phyloP scores from a whole-genome alignment of 1,284 basidiomycete genomes.

The Malassezia japonica region DNA sequence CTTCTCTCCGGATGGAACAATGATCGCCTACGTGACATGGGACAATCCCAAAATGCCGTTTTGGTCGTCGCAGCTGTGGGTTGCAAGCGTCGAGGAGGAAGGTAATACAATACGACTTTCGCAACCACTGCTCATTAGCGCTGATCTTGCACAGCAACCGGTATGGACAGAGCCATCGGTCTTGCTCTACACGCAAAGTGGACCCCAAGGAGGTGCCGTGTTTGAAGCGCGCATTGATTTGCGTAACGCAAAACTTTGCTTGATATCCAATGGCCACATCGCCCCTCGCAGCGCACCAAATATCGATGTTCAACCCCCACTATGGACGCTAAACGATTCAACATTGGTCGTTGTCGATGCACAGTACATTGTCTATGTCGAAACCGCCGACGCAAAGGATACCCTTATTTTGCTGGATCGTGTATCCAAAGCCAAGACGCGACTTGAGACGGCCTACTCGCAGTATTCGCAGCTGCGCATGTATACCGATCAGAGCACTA shows the following conservation, averaged over 20 bases:
- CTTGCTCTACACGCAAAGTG: slow-evolving; percentile 55
- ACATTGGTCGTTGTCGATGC: slow-evolving; percentile 5
- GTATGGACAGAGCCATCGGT: slow-evolving; percentile 55
- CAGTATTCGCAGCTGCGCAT: slow-evolving; percentile 8
- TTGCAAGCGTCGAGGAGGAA: slow-evolving; percentile 49
- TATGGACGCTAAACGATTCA: slow-evolving; percentile 6
- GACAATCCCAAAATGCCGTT: slow-evolving; percentile 68
- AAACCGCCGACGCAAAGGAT: not conserved
- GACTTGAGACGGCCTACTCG: not conserved
- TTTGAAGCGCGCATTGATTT: not conserved
- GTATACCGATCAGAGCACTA: slow-evolving; percentile 10
- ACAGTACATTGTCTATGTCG: slow-evolving; percentile 1
- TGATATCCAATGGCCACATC: not conserved
- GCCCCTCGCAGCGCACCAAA: no score
- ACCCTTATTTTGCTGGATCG: slow-evolving; percentile 3
- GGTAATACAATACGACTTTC: no score
- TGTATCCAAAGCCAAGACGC: not conserved
- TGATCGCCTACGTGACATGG: slow-evolving; percentile 65
- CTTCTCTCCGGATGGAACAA: slow-evolving; percentile 61
- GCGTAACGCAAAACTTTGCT: not conserved
- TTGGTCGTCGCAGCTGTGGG: slow-evolving; percentile 59
- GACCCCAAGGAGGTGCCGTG: not conserved
- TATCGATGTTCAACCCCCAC: slow-evolving; percentile 1
- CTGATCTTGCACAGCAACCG: slow-evolving; percentile 43
- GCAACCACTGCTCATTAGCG: no score